phyloP scores from a whole-genome alignment of 305 asterid genomes.

The Rubia peregrina region DNA sequence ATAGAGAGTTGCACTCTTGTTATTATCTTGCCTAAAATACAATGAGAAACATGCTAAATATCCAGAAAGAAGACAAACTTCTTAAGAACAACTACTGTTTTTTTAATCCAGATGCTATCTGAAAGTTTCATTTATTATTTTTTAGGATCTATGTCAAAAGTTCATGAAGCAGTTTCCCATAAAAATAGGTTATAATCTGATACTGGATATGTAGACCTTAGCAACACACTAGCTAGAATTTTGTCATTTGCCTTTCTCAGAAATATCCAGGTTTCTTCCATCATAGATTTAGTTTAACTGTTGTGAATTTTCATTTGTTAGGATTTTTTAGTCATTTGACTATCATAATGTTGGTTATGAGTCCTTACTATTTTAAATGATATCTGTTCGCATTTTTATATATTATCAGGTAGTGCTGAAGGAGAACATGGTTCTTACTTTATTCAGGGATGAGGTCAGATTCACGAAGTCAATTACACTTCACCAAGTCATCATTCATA shows the following conservation, averaged over 20 bases:
- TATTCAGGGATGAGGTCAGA: conserved; percentile 94
- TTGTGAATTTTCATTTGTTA: not conserved
- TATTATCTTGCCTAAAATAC: not conserved
- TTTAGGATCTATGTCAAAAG: not conserved
- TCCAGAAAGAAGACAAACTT: not conserved
- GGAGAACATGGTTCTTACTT: conserved; percentile 84
- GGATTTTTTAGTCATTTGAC: not conserved
- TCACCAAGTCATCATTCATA: not conserved
- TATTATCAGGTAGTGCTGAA: conserved; percentile 80
- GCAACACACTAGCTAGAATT: not conserved
- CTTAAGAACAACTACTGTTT: not conserved
- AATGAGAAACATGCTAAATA: conserved; percentile 7
- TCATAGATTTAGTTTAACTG: not conserved
- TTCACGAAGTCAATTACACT: conserved; percentile 20
- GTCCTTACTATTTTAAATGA: conserved; percentile 19
- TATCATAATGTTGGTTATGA: not conserved
- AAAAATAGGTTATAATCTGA: not conserved
- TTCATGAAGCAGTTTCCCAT: not conserved
- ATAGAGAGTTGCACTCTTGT: not conserved
- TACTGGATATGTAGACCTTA: not conserved
- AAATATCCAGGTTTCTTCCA: not conserved
- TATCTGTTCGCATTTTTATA: conserved; percentile 19
- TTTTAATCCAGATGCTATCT: not conserved
- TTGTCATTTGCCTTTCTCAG: not conserved
- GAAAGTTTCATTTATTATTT: not conserved